Evolutionary conservation across 2,329 filamentous ascomycete species (phyloP), one percentile per base, ranked within the genome.

Genomic region (Fusarium sp.): DNA sequence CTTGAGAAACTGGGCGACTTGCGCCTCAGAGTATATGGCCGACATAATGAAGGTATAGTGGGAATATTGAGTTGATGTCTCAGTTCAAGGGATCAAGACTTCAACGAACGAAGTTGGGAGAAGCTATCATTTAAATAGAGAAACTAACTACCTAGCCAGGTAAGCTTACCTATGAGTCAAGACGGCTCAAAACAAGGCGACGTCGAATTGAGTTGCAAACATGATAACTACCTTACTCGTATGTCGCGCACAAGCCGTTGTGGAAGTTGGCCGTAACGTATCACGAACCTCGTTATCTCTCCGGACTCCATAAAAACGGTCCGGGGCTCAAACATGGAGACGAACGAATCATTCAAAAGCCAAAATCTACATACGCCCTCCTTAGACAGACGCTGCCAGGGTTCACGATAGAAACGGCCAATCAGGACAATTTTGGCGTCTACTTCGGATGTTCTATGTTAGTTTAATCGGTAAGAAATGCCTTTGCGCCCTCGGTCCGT

Each of bases 1-100:
- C 34, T 67, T 61, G 46, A 77, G 75, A 53, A 77, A 77, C 59
- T 73, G 67, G 62, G 76, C 72, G 30, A 77, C 72, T 29, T 77
- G 76, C 57, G 74, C 75, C 27, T 72, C 61, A 12, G 74, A 70
- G 64, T 77, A 77, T 37, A 76, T 61, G 40, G 65, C 66, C 25
- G 75, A 74, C 76, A 77, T 77, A 68, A 24, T 58, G 51, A 57
- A 49, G 18, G 37, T 64, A n/a, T 40, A 47, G 44, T 14, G 53
- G 18, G 24, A 59, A 30, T 24, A 16, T n/a, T 44, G 37, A 22
- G 34, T 45, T 53, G n/a, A 30, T 34, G 41, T 44, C 29, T 46
- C 40, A 37, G 46, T 18, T 22, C 14, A 55, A 54, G 25, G 30
- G 42, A 47, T 56, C 44, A 54, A 53, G 11, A 55, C 29, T 51